Percentiles rank a stretch among this genome's conserved stretches.
These are phyloP conservation scores for Acer saccharum DNA, from an alignment of 345 rosid species.

Conservation along the genomic window DNA sequence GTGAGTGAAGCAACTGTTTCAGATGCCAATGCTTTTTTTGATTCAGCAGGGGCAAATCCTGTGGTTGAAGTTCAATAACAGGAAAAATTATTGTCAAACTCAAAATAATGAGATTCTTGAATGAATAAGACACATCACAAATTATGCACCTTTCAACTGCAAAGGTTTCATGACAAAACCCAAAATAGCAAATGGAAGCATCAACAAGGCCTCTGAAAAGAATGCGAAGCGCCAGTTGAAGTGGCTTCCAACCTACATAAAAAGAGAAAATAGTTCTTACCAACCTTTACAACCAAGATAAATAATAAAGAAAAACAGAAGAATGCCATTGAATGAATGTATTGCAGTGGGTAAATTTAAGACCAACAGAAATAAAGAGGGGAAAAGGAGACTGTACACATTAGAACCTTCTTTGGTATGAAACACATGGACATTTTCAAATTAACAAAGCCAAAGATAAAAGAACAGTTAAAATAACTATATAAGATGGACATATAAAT, in stretches of 20 bases:
- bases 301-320: not conserved
- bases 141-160: slow-evolving; percentile 74
- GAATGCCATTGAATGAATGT: not conserved
- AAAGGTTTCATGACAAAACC: slow-evolving; percentile 82
- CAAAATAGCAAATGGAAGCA: slow-evolving; percentile 79
- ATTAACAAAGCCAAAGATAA: not conserved
- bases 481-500: not conserved
- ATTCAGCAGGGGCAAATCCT: slow-evolving; percentile 75
- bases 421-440: not conserved
- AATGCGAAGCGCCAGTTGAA: slow-evolving; percentile 85
- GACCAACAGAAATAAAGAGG: not conserved
- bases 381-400: not conserved
- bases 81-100: not conserved
- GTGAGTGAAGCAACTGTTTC: slow-evolving; percentile 43
- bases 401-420: not conserved
- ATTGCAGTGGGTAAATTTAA: not conserved
- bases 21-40: slow-evolving; percentile 52
- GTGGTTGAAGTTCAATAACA: slow-evolving; percentile 12
- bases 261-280: slow-evolving; percentile 3
- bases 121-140: slow-evolving; percentile 3
- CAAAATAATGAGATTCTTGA: not conserved
- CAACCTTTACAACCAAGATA: not conserved
- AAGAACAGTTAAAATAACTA: not conserved
- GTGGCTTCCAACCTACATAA: slow-evolving; percentile 64
- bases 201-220: slow-evolving; percentile 78